Conservation (phyloP, 331 rosid genomes). For the Cucumis variabilis region DNA sequence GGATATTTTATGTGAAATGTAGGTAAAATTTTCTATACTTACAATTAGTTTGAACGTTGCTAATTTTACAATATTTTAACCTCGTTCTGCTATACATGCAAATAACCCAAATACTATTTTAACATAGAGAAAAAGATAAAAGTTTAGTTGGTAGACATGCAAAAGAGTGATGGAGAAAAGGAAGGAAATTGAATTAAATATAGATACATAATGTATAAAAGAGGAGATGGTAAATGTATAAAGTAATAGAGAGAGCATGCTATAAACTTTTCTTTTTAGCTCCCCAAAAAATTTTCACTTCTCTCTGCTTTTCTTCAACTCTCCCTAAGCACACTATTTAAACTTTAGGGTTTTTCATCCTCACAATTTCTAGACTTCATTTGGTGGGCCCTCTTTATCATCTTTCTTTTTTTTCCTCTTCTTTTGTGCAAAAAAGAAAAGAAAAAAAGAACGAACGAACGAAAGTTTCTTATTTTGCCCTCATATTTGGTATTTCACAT, state of each 20-base stretch:
- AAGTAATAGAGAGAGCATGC: slow-evolving; percentile 30
- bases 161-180: too few relatives aligned
- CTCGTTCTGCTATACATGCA: too few relatives aligned
- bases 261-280: slow-evolving; percentile 14
- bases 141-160: too few relatives aligned
- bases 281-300: slow-evolving; percentile 31
- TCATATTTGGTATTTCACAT: not conserved
- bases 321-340: not conserved
- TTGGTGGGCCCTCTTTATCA: not conserved
- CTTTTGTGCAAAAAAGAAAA: not conserved
- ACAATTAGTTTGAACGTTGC: too few relatives aligned
- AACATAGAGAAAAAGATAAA: too few relatives aligned
- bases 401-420: not conserved
- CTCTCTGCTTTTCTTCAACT: not conserved
- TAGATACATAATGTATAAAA: not conserved
- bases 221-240: slow-evolving; percentile 7
- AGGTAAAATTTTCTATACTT: too few relatives aligned
- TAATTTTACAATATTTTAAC: too few relatives aligned
- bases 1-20: too few relatives aligned
- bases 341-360: not conserved
- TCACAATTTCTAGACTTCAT: not conserved
- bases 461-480: not conserved
- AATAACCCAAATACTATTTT: too few relatives aligned
- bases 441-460: not conserved
- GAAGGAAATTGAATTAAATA: too few relatives aligned